A percentile compares a stretch with the other conserved stretches of the same genome.
Evolutionary conservation across 1,284 basidiomycete species (phyloP).

Genomic region (Peniophora sp.): DNA sequence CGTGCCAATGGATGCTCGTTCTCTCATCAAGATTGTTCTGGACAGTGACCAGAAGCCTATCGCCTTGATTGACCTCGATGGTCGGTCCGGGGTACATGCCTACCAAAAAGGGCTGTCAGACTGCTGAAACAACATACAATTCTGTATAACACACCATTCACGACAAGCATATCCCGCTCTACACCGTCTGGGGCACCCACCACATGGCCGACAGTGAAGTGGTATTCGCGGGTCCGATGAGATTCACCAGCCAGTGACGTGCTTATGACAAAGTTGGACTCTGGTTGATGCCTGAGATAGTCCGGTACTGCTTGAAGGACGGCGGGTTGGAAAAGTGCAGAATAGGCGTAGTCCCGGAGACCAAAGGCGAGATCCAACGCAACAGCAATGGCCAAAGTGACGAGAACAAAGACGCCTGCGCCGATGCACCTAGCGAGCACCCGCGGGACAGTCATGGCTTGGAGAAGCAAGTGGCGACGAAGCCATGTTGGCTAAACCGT

Average conservation of each 20-base stretch:
- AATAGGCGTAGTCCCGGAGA: slow-evolving; percentile 12
- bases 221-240: slow-evolving; percentile 25
- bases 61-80: slow-evolving; percentile 39
- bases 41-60: slow-evolving; percentile 33
- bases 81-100: slow-evolving; percentile 38
- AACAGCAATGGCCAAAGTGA: slow-evolving; percentile 22
- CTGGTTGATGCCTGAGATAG: slow-evolving; percentile 7
- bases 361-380: slow-evolving; percentile 33
- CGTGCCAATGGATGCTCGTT: slow-evolving; percentile 37
- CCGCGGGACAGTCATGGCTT: too few relatives aligned
- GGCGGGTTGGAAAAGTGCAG: too few relatives aligned
- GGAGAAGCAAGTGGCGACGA: too few relatives aligned
- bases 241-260: slow-evolving; percentile 17
- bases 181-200: slow-evolving; percentile 29
- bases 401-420: slow-evolving; percentile 7
- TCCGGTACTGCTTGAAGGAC: too few relatives aligned
- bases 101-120: slow-evolving; percentile 4
- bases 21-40: slow-evolving; percentile 28
- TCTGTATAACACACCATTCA: slow-evolving; percentile 28
- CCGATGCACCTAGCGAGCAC: too few relatives aligned
- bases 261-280: slow-evolving; percentile 18
- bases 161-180: slow-evolving; percentile 31
- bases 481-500: too few relatives aligned
- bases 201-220: slow-evolving; percentile 24
- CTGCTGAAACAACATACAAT: background rate